phyloP scores from a whole-genome alignment of 2,329 filamentous ascomycete genomes.

The Fusarium albidum region DNA sequence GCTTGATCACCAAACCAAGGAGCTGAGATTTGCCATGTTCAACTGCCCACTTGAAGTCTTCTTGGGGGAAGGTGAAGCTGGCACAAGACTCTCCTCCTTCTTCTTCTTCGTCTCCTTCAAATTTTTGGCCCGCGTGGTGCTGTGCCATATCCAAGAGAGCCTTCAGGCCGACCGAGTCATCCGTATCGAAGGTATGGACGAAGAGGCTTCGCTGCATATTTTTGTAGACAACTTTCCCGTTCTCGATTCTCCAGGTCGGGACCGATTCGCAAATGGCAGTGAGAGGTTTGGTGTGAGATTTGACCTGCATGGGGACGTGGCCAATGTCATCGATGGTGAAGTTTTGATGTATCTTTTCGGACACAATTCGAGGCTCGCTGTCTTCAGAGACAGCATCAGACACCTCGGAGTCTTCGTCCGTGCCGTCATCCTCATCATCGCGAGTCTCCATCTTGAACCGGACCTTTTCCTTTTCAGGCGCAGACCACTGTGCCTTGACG shows the following conservation, averaged over 20 bases:
- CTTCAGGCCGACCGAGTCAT: slow-evolving; percentile 63
- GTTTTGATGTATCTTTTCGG: slow-evolving; percentile 67
- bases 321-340: slow-evolving; percentile 83
- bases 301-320: slow-evolving; percentile 72
- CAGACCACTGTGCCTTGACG: slow-evolving; percentile 71
- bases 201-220: slow-evolving; percentile 43
- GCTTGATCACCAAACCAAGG: slow-evolving; percentile 70
- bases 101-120: slow-evolving; percentile 45
- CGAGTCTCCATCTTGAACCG: slow-evolving; percentile 56
- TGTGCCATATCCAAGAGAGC: slow-evolving; percentile 65
- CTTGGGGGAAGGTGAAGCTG: slow-evolving; percentile 51
- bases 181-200: slow-evolving; percentile 56
- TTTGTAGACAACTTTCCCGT: slow-evolving; percentile 36
- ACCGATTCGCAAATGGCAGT: slow-evolving; percentile 56
- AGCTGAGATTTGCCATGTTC: slow-evolving; percentile 60
- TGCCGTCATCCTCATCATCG: slow-evolving; percentile 48
- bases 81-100: slow-evolving; percentile 44
- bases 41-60: slow-evolving; percentile 55
- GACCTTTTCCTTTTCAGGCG: slow-evolving; percentile 59
- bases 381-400: slow-evolving; percentile 40
- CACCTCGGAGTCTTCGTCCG: slow-evolving; percentile 49
- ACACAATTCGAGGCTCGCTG: slow-evolving; percentile 54
- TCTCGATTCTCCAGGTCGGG: slow-evolving; percentile 44
- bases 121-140: slow-evolving; percentile 51
- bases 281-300: slow-evolving; percentile 67